Evolutionary conservation across 805 yeast genomes (phyloP), one percentile per base, ranked within the genome.

Genomic region (Zygosaccharomyces pseudorouxii): DNA sequence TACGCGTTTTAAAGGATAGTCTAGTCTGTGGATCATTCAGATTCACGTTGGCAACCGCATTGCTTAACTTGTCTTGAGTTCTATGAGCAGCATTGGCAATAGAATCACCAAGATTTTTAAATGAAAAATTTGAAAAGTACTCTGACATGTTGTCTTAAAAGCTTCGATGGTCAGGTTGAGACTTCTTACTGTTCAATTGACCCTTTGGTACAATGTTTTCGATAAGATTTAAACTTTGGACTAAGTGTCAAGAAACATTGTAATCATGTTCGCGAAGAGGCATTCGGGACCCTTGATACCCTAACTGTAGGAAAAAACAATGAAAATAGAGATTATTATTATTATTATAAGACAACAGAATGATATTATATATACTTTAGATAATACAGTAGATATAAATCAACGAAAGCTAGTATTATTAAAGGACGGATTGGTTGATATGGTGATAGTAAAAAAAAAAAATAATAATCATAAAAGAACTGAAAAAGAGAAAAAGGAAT

Each of bases 1-100:
- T 59, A 18, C 62, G 62, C 23, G 64, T 57, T 38, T 56, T 56
- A 10, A 65, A 47, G 7, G 64, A 56, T 39, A 65, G 48, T 41
- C 55, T 61, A 5, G 67, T 61, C 33, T 62, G 60, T n/a, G 63
- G 65, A 47, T 63, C 67, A 50, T 58, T 60, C 7, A 57, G 31
- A 18, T 58, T 56, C 1, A 63, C 57, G 38, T 60, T 56, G 20
- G 60, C 57, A 14, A 62, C 52, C 12, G 64, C 67, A 38, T 54
- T 55, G 36, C 54, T 55, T 19, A 65, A 48, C 8, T 61, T 62
- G 22, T 63, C 65, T 49, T 62, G 65, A 2, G 68, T 63, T 18
- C 53, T 56, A 35, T 63, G 65, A 16, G 69, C 69, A 16, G 65
- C 69, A 45, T 53, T 55, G 5, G 58, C 54, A 31, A 65, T 56